Percentiles rank a stretch among this genome's conserved stretches.
Conservation (phyloP, 371 early-diverging fungal species). For the Smittium culicis region DNA sequence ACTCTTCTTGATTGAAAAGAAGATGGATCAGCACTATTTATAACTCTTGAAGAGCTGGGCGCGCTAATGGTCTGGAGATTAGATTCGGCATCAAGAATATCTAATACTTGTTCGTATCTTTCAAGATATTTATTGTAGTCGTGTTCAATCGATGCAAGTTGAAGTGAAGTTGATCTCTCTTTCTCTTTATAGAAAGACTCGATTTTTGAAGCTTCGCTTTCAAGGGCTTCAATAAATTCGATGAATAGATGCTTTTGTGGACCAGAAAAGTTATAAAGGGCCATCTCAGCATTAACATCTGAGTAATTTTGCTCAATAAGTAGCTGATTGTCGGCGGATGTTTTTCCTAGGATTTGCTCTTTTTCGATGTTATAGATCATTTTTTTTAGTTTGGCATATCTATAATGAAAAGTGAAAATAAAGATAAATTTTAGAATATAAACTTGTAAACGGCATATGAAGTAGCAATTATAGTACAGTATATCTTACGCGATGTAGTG, state of each 20-base stretch:
- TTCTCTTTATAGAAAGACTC: slow-evolving; percentile 64
- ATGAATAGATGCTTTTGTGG: slow-evolving; percentile 29
- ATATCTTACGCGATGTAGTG: too few species aligned
- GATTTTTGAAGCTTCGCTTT: slow-evolving; percentile 67
- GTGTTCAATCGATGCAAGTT: background rate
- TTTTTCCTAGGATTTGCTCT: background rate
- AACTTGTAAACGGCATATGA: too few species aligned
- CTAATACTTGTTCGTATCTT: background rate
- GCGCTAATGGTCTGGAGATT: too few species aligned
- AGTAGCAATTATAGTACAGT: too few species aligned
- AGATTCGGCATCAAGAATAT: background rate
- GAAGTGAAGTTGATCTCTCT: slow-evolving; percentile 52
- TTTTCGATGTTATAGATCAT: slow-evolving; percentile 1
- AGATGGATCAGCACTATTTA: background rate
- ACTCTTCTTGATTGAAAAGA: background rate
- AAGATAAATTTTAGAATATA: too few species aligned
- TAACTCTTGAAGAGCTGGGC: too few species aligned
- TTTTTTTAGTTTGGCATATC: background rate
- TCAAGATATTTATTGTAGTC: background rate
- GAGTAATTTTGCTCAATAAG: background rate
- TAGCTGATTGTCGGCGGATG: background rate
- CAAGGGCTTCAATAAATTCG: slow-evolving; percentile 50
- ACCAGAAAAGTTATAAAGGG: background rate
- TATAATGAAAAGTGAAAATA: too few species aligned
- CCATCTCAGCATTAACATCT: background rate